Evolutionary conservation across 345 rosid genomes (phyloP).

Genomic region (Microthlaspi erraticum): DNA sequence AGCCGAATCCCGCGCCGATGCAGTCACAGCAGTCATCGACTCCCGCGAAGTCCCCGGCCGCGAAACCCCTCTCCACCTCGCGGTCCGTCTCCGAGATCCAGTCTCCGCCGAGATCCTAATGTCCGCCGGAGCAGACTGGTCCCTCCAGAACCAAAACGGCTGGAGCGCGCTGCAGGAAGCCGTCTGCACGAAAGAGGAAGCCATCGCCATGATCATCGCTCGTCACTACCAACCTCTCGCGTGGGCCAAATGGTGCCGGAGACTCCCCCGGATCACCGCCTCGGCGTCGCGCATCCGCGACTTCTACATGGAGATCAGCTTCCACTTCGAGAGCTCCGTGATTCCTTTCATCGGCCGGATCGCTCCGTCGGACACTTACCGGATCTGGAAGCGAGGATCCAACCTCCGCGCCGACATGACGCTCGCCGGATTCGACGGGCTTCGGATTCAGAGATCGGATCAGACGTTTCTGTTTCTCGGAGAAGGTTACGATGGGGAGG

Average conservation of each 20-base stretch:
- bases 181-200: constrained; percentile 91
- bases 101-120: constrained; percentile 87
- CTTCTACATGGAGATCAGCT: constrained; percentile 97
- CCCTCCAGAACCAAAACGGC: constrained; percentile 95
- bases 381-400: constrained; percentile 99
- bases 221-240: constrained; percentile 97
- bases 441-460: constrained; percentile 90
- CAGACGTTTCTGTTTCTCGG: constrained; percentile 93
- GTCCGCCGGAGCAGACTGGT: constrained; percentile 98
- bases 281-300: constrained; percentile 85
- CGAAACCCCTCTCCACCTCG: constrained; percentile 95
- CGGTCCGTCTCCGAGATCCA: constrained; percentile 81
- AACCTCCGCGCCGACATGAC: constrained; percentile 99
- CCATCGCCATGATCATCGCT: constrained; percentile 87
- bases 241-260: constrained; percentile 99
- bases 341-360: constrained; percentile 96
- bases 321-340: constrained; percentile 97
- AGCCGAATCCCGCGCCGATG: constrained; percentile 77
- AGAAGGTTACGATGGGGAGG: constrained; percentile 83
- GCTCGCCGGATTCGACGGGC: constrained; percentile 96
- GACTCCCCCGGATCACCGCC: constrained; percentile 89
- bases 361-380: constrained; percentile 98
- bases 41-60: constrained; percentile 94
- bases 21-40: constrained; percentile 75
- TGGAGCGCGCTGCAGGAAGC: constrained; percentile 99